These are phyloP conservation scores for Borealophlyctis nickersoniae DNA, from an alignment of 192 early-diverging fungal species.

Conservation along the genomic window DNA sequence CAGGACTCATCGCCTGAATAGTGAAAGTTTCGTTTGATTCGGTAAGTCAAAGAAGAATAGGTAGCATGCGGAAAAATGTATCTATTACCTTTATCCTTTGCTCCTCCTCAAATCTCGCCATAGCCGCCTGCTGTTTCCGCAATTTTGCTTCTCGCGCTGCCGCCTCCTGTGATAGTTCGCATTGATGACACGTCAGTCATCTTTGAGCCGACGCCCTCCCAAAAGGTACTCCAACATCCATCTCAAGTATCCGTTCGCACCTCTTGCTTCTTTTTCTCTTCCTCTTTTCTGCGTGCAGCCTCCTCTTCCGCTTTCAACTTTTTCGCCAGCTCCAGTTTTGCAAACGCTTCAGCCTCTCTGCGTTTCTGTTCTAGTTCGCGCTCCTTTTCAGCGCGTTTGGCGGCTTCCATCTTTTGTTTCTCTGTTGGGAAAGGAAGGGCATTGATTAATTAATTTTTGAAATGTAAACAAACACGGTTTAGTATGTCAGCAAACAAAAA, in stretches of 20 bases:
- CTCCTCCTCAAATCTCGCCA: constrained; percentile 34
- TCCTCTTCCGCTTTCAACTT: constrained; percentile 23
- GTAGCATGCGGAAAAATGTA: no score
- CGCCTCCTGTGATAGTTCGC: constrained; percentile 7
- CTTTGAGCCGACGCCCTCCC: no score
- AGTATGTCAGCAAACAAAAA: no score
- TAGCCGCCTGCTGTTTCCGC: constrained; percentile 33
- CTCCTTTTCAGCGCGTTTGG: constrained; percentile 15
- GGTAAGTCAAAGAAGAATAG: neutral
- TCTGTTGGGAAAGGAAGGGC: no score
- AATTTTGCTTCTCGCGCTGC: constrained; percentile 30
- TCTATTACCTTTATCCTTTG: constrained; percentile 23
- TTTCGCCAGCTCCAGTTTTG: constrained; percentile 27
- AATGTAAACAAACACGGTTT: no score
- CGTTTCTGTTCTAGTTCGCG: constrained; percentile 3
- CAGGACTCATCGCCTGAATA: constrained; percentile 17
- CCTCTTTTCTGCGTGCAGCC: constrained; percentile 1
- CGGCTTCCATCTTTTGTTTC: neutral
- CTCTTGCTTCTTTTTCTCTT: neutral
- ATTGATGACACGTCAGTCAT: no score
- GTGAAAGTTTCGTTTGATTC: neutral
- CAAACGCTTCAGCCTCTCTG: constrained; percentile 27
- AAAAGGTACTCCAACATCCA: no score
- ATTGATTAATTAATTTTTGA: no score
- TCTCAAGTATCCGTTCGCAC: no score